Evolutionary conservation across 202 grass and related monocot species (phyloP), one percentile per base, ranked within the genome.

Genomic region (Alloteropsis angusta): DNA sequence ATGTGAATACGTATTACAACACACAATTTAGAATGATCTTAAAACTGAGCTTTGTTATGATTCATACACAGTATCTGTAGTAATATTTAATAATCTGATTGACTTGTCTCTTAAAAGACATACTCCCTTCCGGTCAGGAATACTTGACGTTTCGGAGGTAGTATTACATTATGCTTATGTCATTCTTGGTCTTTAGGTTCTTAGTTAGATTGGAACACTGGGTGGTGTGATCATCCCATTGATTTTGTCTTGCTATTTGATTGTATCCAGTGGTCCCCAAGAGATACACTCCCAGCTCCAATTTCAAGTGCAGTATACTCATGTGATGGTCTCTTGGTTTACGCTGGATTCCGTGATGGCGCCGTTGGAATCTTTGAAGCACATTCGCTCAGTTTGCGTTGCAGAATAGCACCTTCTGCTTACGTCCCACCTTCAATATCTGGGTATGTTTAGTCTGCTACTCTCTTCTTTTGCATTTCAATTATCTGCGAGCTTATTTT

Each of bases 221-320:
- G 5, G 12, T 65, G 12, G 9, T 67, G n/a, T 61, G 34, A 43
- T 60, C 5, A 32, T 41, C 28, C 12, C 42, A 72, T 72, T 80
- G 21, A 77, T 75, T 61, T 75, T 67, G 17, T 45, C 13, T 66
- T 41, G 60, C 34, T 74, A 63, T 46, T 7, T 48, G 23, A 47
- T 30, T 48, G 3, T 47, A 69, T 84, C 66, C 84, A 97, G 93
- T 97, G 90, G 90, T 91, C 42, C 42, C 90, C 90, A 59, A 86
- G 84, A 82, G 93, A 93, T 45, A 67, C 87, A 75, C 86, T 97
- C 21, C 82, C 79, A 37, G 91, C 90, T 65, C 93, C 90, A 55
- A 82, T 97, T 81, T 93, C 93, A 11, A 91, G 86, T 82, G 93
- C 93, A 42, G 93, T 97, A 89, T 97, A 97, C 76, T 97, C 93